Evolutionary conservation across 495 filamentous ascomycete genomes (phyloP).

Genomic region (Aspergillus conjunctus): DNA sequence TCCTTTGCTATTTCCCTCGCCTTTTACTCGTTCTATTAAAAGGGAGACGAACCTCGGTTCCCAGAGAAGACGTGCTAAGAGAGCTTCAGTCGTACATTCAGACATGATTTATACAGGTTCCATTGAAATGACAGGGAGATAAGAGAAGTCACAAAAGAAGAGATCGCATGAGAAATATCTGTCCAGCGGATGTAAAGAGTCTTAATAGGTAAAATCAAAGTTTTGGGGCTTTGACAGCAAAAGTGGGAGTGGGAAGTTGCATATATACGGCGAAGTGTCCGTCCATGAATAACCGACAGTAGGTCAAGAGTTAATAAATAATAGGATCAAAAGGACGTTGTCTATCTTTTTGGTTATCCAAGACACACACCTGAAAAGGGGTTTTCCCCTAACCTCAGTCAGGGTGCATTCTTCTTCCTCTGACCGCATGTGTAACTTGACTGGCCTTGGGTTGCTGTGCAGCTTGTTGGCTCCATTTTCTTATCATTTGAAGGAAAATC

Average conservation of each 20-base stretch:
- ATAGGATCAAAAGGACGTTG: background rate
- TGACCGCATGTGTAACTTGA: slow-evolving; percentile 2
- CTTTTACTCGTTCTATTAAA: slow-evolving; percentile 16
- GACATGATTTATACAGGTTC: slow-evolving; percentile 18
- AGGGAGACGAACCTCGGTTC: slow-evolving; percentile 33
- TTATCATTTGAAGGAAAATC: background rate
- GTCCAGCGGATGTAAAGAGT: background rate
- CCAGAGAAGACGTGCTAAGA: slow-evolving; percentile 41
- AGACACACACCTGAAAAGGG: background rate
- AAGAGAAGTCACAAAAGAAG: background rate
- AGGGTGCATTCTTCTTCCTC: slow-evolving; percentile 1
- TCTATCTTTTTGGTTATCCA: background rate
- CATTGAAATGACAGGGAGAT: slow-evolving; percentile 15
- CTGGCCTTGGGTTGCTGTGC: slow-evolving; percentile 10
- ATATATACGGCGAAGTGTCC: background rate
- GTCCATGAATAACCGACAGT: background rate
- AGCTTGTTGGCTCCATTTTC: slow-evolving; percentile 1
- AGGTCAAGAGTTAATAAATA: background rate
- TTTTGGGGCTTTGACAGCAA: background rate
- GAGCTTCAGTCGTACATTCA: slow-evolving; percentile 21
- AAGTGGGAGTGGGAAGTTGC: slow-evolving; percentile 15
- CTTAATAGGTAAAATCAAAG: background rate
- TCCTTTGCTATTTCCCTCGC: background rate
- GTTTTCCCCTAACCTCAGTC: background rate
- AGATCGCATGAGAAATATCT: background rate